Conservation (phyloP, 306 rosid species). For the Echinosophora koreensis region DNA sequence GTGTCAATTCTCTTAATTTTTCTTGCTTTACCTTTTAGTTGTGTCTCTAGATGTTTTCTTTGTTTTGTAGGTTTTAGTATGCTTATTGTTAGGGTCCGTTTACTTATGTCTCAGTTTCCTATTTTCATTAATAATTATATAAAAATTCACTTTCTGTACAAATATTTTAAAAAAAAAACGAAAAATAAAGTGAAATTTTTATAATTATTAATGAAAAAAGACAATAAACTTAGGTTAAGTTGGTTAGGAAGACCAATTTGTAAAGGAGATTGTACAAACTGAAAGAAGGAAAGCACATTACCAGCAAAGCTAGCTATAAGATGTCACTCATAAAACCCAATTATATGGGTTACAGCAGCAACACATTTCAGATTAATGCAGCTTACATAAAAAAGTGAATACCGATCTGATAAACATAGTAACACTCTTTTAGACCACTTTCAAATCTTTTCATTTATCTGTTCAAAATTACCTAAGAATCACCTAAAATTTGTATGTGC, state of each 20-base stretch:
- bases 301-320: slow-evolving; percentile 7
- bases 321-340: slow-evolving; percentile 33
- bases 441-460: slow-evolving; percentile 19
- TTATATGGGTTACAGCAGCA: background rate
- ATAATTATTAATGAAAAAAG: too few relatives aligned
- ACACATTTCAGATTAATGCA: slow-evolving; percentile 25
- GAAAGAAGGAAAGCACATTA: slow-evolving; percentile 4
- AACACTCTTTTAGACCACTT: background rate
- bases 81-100: background rate
- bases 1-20: too few relatives aligned
- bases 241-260: background rate
- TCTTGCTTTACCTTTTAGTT: too few relatives aligned
- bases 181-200: too few relatives aligned
- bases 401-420: slow-evolving; percentile 5
- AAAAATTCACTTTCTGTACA: too few relatives aligned
- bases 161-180: too few relatives aligned
- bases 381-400: background rate
- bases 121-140: too few relatives aligned
- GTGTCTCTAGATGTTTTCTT: background rate
- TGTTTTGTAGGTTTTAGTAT: background rate
- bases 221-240: background rate
- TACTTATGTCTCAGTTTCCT: too few relatives aligned
- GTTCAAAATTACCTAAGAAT: slow-evolving; percentile 26
- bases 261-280: background rate
- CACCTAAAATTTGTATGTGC: slow-evolving; percentile 56